Percentiles rank a stretch among this genome's conserved stretches.
phyloP scores from a whole-genome alignment of 2,329 filamentous ascomycete genomes.

The Arthroderma sp. region DNA sequence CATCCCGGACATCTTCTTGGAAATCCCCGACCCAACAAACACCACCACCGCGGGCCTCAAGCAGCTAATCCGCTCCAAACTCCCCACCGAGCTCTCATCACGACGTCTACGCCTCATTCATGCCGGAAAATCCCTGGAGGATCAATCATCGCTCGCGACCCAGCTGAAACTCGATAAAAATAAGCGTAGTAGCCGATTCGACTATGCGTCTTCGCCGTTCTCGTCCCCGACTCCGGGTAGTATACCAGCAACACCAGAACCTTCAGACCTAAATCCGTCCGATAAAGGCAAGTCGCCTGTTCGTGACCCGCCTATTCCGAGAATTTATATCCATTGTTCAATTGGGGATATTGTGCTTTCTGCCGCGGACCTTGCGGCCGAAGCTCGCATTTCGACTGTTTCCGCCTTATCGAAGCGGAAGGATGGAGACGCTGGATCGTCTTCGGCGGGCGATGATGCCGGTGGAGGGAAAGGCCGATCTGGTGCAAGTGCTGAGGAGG shows the following conservation, averaged over 20 bases:
- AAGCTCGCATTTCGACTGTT: slow-evolving; percentile 36
- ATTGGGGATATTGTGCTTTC: slow-evolving; percentile 65
- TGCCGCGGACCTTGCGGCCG: slow-evolving; percentile 53
- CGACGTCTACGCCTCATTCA: slow-evolving; percentile 80
- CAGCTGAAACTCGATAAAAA: slow-evolving; percentile 49
- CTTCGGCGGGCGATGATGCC: background rate
- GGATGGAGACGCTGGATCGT: background rate
- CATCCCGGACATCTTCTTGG: slow-evolving; percentile 68
- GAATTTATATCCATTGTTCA: slow-evolving; percentile 86
- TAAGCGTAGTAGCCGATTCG: background rate
- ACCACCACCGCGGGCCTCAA: slow-evolving; percentile 71
- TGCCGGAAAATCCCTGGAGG: slow-evolving; percentile 71
- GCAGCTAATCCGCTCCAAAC: slow-evolving; percentile 60
- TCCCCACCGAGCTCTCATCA: slow-evolving; percentile 48
- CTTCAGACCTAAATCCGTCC: background rate
- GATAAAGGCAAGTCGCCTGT: slow-evolving; percentile 54
- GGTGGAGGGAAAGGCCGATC: background rate
- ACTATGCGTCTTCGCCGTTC: background rate
- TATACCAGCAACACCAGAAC: background rate
- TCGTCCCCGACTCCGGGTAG: background rate
- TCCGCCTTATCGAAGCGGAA: slow-evolving; percentile 1
- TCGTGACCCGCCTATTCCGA: slow-evolving; percentile 12
- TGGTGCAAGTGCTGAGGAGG: no score
- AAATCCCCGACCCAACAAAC: slow-evolving; percentile 52
- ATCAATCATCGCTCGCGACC: slow-evolving; percentile 52